These are phyloP conservation scores for Tardiomyces depauwii DNA, from an alignment of 1,139 yeast species.

Conservation along the genomic window DNA sequence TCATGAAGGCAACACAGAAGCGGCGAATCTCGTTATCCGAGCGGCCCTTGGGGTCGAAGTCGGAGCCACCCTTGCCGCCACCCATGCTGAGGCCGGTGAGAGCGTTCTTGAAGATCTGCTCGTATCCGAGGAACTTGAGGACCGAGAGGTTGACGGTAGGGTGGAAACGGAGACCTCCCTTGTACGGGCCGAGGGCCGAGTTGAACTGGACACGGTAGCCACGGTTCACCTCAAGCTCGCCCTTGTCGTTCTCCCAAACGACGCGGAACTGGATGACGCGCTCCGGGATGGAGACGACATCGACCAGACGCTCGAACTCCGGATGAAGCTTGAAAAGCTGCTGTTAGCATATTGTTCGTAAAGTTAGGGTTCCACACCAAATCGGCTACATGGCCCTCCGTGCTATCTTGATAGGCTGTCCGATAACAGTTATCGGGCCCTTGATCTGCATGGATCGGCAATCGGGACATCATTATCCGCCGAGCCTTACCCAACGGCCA, in stretches of 20 bases:
- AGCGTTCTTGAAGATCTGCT: conserved; percentile 97
- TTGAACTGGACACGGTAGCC: conserved; percentile 98
- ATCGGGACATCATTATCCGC: too few species aligned
- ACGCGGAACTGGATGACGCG: conserved; percentile 95
- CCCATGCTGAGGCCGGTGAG: conserved; percentile 96
- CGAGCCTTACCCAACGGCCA: too few species aligned
- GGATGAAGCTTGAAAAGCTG: conserved; percentile 74
- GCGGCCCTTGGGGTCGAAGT: conserved; percentile 94
- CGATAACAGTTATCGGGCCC: too few species aligned
- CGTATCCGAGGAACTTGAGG: conserved; percentile 93
- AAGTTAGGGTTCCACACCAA: too few species aligned
- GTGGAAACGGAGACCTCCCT: conserved; percentile 98
- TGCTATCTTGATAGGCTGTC: too few species aligned
- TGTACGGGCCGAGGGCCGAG: conserved; percentile 97
- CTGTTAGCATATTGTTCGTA: too few species aligned
- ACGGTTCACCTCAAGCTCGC: conserved; percentile 84
- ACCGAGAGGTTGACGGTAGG: conserved; percentile 93
- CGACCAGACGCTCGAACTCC: conserved; percentile 77
- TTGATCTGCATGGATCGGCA: too few species aligned
- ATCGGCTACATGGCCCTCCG: too few species aligned
- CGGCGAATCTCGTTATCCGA: conserved; percentile 90
- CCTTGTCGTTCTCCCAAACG: conserved; percentile 93
- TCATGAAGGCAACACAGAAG: conserved; percentile 93
- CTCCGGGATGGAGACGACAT: conserved; percentile 91
- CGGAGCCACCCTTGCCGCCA: conserved; percentile 99